phyloP scores from a whole-genome alignment of 1,284 basidiomycete genomes.

The Sanghuangporus sanghuang region DNA sequence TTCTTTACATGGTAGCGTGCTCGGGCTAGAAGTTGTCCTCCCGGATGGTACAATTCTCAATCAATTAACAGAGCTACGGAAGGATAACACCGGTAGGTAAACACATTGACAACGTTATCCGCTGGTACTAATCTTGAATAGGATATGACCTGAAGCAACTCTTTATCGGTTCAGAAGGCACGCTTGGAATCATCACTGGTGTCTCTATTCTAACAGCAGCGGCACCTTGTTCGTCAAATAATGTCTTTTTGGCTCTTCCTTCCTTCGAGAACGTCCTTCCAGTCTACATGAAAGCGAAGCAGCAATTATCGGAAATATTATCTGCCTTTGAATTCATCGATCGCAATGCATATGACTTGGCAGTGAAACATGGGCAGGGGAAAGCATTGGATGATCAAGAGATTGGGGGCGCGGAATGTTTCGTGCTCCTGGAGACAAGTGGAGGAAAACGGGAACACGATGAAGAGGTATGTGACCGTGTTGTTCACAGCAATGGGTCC shows the following conservation, averaged over 20 bases:
- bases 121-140: conserved; percentile 26
- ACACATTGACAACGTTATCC: conserved; percentile 10
- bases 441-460: conserved; percentile 94
- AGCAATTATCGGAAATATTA: conserved; percentile 89
- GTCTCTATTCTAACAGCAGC: conserved; percentile 95
- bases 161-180: conserved; percentile 97
- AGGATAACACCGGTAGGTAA: conserved; percentile 91
- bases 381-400: conserved; percentile 63
- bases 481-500: not conserved
- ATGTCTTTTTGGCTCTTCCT: conserved; percentile 72
- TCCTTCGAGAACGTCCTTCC: conserved; percentile 72
- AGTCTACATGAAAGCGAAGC: conserved; percentile 61
- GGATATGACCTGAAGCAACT: conserved; percentile 99
- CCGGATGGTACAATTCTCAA: conserved; percentile 96
- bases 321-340: conserved; percentile 99
- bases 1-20: conserved; percentile 90
- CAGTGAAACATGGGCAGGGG: conserved; percentile 71
- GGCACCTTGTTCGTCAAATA: conserved; percentile 78
- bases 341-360: conserved; percentile 81
- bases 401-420: conserved; percentile 77
- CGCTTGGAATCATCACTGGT: conserved; percentile 92
- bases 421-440: conserved; percentile 93
- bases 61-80: conserved; percentile 79
- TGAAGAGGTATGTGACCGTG: conserved; percentile 64
- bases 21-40: conserved; percentile 96